phyloP scores from a whole-genome alignment of 2,329 filamentous ascomycete genomes.

The Phaeosphaeriaceae sp. region DNA sequence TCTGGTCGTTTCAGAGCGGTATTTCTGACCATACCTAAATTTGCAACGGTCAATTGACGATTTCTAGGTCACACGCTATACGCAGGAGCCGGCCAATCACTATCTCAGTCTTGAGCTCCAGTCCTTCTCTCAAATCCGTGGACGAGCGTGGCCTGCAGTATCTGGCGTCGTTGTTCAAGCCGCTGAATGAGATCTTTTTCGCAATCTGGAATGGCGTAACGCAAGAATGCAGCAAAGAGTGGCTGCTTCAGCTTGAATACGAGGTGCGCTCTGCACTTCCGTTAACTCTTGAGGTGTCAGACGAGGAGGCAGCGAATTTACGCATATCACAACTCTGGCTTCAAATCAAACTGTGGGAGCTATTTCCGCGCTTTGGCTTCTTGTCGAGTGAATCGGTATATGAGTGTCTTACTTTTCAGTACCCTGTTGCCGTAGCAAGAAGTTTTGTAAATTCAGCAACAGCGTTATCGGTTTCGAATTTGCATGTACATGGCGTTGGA shows the following conservation, averaged over 20 bases:
- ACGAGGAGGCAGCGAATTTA: conserved; percentile 63
- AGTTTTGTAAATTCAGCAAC: conserved; percentile 59
- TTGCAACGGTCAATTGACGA: conserved; percentile 2
- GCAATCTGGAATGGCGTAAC: conserved; percentile 71
- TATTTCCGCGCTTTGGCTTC: conserved; percentile 63
- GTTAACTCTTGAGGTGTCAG: conserved; percentile 57
- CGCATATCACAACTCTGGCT: conserved; percentile 69
- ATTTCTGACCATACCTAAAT: neutral
- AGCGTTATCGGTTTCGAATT: conserved; percentile 28
- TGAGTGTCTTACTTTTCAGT: conserved; percentile 66
- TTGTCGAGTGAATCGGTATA: conserved; percentile 56
- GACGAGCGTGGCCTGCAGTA: conserved; percentile 61
- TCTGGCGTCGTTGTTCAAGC: conserved; percentile 68
- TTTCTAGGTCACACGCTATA: conserved; percentile 69
- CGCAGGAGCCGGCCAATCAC: conserved; percentile 73
- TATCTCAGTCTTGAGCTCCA: conserved; percentile 70
- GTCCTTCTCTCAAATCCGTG: conserved; percentile 68
- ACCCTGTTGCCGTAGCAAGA: conserved; percentile 66
- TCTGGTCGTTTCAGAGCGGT: conserved; percentile 35
- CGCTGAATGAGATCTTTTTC: conserved; percentile 70
- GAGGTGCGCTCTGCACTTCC: conserved; percentile 65
- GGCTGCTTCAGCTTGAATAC: conserved; percentile 66
- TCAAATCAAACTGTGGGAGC: conserved; percentile 68
- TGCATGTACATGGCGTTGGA: conserved; percentile 37
- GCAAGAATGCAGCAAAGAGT: conserved; percentile 62